Conservation (phyloP, 148 eudicot genomes). For the Fagopyrum homotropicum region DNA sequence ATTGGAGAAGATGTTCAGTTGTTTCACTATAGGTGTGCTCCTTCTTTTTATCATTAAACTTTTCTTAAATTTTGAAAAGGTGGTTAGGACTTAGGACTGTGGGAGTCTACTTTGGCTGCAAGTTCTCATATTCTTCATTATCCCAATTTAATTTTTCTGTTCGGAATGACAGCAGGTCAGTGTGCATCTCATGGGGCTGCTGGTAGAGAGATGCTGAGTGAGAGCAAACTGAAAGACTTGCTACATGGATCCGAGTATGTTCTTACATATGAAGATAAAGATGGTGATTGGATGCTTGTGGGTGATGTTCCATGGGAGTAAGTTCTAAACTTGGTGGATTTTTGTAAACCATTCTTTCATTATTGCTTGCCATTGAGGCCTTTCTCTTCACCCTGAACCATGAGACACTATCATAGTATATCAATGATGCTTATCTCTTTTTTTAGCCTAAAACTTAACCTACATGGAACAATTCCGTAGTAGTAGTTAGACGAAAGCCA, state of each 20-base stretch:
- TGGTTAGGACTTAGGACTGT: too few relatives aligned
- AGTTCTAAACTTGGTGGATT: constrained; percentile 16
- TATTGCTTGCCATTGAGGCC: not conserved
- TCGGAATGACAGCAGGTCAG: constrained; percentile 29
- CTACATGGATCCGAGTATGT: constrained; percentile 88
- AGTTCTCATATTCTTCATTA: not conserved
- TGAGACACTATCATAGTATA: not conserved
- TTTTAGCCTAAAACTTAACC: too few relatives aligned
- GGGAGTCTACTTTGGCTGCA: not conserved
- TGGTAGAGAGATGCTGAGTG: constrained; percentile 46
- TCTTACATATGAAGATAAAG: constrained; percentile 88
- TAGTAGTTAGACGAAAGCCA: not conserved
- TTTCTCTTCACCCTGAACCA: not conserved
- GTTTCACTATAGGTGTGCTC: constrained; percentile 65
- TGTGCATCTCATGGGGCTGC: constrained; percentile 41
- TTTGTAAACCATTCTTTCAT: not conserved
- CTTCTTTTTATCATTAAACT: not conserved
- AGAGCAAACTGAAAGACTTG: constrained; percentile 72
- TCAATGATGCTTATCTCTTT: not conserved
- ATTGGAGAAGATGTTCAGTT: constrained; percentile 85
- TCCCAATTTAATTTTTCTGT: not conserved
- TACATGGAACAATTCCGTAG: not conserved
- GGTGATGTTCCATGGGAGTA: constrained; percentile 87
- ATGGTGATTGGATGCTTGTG: constrained; percentile 80
- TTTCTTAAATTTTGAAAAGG: not conserved